Evolutionary conservation across 139 green algal species (phyloP).

Genomic region (Closterium sp.): DNA sequence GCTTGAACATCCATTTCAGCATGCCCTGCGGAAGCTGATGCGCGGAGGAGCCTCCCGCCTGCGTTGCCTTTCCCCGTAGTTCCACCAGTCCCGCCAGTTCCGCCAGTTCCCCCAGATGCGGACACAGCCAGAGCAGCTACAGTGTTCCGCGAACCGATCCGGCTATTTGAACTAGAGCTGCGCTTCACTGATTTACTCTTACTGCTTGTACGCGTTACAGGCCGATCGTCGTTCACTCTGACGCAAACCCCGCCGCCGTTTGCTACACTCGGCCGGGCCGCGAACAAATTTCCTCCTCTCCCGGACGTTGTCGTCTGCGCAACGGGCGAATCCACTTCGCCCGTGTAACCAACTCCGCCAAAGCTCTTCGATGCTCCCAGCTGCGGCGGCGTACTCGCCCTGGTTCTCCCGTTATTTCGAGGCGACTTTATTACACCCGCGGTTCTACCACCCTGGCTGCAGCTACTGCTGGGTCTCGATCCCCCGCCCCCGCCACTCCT

Average conservation of each 20-base stretch:
- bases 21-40: not conserved
- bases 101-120: not conserved
- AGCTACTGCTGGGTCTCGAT: not conserved
- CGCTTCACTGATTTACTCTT: not conserved
- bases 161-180: not conserved
- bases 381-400: not conserved
- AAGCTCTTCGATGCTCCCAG: not conserved
- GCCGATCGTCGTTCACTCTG: not conserved
- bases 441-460: not conserved
- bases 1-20: not conserved
- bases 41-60: not conserved
- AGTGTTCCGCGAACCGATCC: not conserved
- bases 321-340: not conserved
- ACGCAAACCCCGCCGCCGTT: not conserved
- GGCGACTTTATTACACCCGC: not conserved
- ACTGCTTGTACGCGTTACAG: not conserved
- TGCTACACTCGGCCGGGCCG: not conserved
- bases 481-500: too few relatives aligned
- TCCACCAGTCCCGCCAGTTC: too few relatives aligned
- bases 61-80: not conserved
- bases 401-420: not conserved
- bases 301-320: not conserved
- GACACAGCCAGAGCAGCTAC: not conserved
- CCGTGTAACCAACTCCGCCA: not conserved
- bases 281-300: not conserved